Percentiles rank a stretch among this genome's conserved stretches.
Evolutionary conservation across 2,329 filamentous ascomycete genomes (phyloP).

Genomic region (Paradendryphiella salina): DNA sequence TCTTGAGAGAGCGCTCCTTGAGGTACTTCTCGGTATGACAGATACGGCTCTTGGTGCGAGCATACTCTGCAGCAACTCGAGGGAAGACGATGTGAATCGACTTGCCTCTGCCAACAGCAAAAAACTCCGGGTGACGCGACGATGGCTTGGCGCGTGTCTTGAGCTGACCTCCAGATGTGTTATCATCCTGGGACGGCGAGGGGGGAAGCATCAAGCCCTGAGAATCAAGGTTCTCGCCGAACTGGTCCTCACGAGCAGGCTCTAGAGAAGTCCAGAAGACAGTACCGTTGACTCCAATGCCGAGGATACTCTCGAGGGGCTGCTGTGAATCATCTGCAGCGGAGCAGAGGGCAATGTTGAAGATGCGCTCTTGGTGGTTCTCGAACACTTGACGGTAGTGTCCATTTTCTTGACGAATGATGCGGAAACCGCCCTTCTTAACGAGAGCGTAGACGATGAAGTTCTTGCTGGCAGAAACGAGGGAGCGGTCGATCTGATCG

Average conservation of each 20-base stretch:
- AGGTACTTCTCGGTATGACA: constrained; percentile 89
- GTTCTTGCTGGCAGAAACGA: constrained; percentile 84
- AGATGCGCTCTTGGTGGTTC: constrained; percentile 88
- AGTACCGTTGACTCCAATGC: constrained; percentile 89
- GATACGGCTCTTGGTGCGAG: constrained; percentile 56
- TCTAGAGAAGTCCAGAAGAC: constrained; percentile 88
- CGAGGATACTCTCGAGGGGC: constrained; percentile 73
- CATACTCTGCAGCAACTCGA: constrained; percentile 57
- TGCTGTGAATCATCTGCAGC: constrained; percentile 55
- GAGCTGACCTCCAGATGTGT: constrained; percentile 85
- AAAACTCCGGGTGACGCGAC: constrained; percentile 86
- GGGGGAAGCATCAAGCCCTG: constrained; percentile 89
- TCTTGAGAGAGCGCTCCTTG: constrained; percentile 84
- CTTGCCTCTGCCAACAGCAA: constrained; percentile 93
- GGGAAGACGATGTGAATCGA: constrained; percentile 86
- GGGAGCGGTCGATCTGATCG: constrained; percentile 91
- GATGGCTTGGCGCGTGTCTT: constrained; percentile 95
- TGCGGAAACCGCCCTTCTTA: constrained; percentile 87
- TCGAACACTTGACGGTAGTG: constrained; percentile 90
- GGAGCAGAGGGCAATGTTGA: constrained; percentile 85
- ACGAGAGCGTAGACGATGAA: constrained; percentile 95
- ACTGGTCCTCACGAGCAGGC: constrained; percentile 55
- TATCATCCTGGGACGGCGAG: constrained; percentile 81
- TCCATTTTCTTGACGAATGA: constrained; percentile 93
- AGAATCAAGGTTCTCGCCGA: constrained; percentile 78